Base-by-base conservation (phyloP, 2,329 filamentous ascomycete species). In the Penicillium sp. region DNA sequence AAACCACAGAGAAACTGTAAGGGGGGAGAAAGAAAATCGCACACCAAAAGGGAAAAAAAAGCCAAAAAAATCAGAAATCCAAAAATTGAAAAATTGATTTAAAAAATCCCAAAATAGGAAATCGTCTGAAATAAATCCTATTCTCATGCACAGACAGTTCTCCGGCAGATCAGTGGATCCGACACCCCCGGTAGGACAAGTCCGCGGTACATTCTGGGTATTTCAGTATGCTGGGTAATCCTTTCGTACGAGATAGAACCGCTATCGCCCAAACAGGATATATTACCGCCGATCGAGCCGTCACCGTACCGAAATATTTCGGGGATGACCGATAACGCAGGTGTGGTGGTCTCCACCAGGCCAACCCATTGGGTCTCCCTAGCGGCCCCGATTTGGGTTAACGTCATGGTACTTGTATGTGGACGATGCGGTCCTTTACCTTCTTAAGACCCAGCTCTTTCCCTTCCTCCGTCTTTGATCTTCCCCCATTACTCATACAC, bases 101-200 rank as follows among this genome's bases (percentile, higher is more conserved):
- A 1, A 8, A 31, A 10, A 27, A 46, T 21, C 9, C 27, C 27
- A n/a, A 13, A 33, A 49, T 24, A 49, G 19, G 19, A 37, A 49
- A 33, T 33, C 19, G 6, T 13, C 44, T 22, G 21, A 24, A 14
- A 49, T 14, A 49, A 46, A 55, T 46, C 52, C 52, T 16, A 24
- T 26, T 45, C 3, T 45, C 10, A 48, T 55, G 49, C 54, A 49
- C 52, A 55, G 37, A 49, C 49, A 37, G 39, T 22, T n/a, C 31
- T 27, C 43, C 43, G 26, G 49, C 42, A 56, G 63, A 65, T 65
- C 63, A 65, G 63, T 64, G 63, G 62, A 44, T 63, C 46, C 24
- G 24, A 31, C 29, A 31, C 7, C 27, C 35, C 47, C 47, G 47
- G 47, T 49, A 33, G 47, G 47, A 49, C 47, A 49, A 49, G 45